Evolutionary conservation across 805 yeast genomes (phyloP).

Genomic region (Brettanomyces sp.): DNA sequence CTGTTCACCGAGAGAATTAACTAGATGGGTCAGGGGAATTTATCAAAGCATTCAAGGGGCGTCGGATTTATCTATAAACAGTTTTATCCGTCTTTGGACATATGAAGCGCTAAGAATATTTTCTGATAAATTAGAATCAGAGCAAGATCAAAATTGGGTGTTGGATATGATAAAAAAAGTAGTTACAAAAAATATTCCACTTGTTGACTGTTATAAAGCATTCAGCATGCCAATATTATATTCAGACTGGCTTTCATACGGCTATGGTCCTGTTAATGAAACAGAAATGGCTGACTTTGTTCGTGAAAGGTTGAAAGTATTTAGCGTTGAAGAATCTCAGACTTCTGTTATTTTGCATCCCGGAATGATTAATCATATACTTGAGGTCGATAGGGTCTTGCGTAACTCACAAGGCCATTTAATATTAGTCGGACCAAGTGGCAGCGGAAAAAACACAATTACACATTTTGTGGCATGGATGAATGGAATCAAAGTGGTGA

Average conservation of each 20-base stretch:
- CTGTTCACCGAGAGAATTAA: constrained; percentile 83
- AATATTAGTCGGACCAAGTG: constrained; percentile 73
- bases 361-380: constrained; percentile 62
- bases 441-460: constrained; percentile 74
- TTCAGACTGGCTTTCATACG: constrained; percentile 66
- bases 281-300: constrained; percentile 45
- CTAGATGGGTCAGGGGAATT: constrained; percentile 80
- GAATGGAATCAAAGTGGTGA: constrained; percentile 59
- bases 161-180: constrained; percentile 25
- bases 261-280: constrained; percentile 47
- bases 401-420: constrained; percentile 85
- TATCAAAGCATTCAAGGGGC: constrained; percentile 25
- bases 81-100: constrained; percentile 58
- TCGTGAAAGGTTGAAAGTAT: constrained; percentile 53
- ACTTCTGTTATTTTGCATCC: constrained; percentile 53
- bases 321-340: constrained; percentile 71
- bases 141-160: constrained; percentile 42
- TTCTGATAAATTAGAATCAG: constrained; percentile 54
- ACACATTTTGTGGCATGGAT: constrained; percentile 86
- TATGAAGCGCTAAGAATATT: constrained; percentile 77
- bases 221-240: constrained; percentile 49
- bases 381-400: constrained; percentile 74
- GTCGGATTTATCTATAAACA: constrained; percentile 22
- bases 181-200: constrained; percentile 36
- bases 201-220: constrained; percentile 26